Evolutionary conservation across 1,284 basidiomycete genomes (phyloP).

Genomic region (Leccinum ponderosum): DNA sequence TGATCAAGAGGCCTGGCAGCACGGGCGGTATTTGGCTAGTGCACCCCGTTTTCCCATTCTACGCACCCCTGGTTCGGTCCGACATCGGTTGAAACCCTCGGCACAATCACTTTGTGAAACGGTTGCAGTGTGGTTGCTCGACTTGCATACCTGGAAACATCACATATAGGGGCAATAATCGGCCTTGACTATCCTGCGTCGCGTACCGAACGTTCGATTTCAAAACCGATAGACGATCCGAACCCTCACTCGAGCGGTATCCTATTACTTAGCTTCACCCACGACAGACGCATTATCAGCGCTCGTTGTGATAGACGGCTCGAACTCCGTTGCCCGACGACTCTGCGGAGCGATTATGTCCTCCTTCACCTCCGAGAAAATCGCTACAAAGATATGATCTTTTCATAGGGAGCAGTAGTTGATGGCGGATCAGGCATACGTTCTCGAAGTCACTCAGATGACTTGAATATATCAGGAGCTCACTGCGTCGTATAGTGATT

Average conservation of each 20-base stretch:
- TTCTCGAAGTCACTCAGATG: not conserved
- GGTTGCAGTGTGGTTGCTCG: not conserved
- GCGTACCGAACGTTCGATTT: not conserved
- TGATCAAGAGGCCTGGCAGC: not conserved
- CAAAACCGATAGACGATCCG: constrained; percentile 1
- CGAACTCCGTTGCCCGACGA: constrained; percentile 36
- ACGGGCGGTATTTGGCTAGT: no score
- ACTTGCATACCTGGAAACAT: not conserved
- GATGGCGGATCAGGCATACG: not conserved
- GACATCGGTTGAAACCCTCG: not conserved
- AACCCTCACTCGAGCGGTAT: constrained; percentile 21
- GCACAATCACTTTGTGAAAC: not conserved
- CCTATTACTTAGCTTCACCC: constrained; percentile 17
- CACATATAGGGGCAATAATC: not conserved
- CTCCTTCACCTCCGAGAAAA: constrained; percentile 75
- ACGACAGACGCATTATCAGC: constrained; percentile 11
- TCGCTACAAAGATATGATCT: constrained; percentile 42
- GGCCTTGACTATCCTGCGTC: not conserved
- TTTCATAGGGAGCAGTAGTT: not conserved
- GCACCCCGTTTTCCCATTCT: not conserved
- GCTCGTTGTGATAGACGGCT: constrained; percentile 24
- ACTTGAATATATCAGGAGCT: not conserved
- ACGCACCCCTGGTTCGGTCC: not conserved
- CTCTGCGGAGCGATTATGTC: constrained; percentile 27
- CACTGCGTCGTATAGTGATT: not conserved